Base-by-base conservation (phyloP, 164 flowering plant genomes). In the Vitis vinifera region DNA sequence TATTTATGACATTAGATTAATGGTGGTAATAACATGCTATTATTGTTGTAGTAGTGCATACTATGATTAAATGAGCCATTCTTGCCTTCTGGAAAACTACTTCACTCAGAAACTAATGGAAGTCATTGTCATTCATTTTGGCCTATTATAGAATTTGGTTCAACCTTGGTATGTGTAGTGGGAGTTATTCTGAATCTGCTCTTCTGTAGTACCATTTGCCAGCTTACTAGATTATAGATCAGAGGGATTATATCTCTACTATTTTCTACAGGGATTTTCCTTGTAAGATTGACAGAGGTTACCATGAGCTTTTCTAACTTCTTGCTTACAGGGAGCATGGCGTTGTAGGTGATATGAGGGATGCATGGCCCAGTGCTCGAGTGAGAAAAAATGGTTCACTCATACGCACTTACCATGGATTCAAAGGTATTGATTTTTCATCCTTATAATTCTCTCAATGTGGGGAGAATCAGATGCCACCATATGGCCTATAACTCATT, bases 331-430 rank as follows among this genome's bases (percentile, higher is more conserved):
- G 99, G 73, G 99, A 92, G 81, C 97, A 92, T 73, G 99, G 99
- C 50, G 97, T 85, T 31, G 85, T 94, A 7, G 99, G 99, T 61
- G 99, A 92, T 74, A 89, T 94, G 99, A 88, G 97, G 74, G 99
- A 94, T 81, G 90, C 89, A 60, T 94, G 99, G 99, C 92, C 95
- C 30, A 91, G 71, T 82, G 92, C 97, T 55, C 92, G 99, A 51
- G 86, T 87, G 67, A 85, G 97, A 77, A 94, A 94, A 71, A 94
- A 94, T 67, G 87, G 85, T 10, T 88, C 97, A 3, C 87, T 91
- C 10, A 84, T 92, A 70, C 89, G 90, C 71, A 91, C 97, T 13
- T 94, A 83, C 66, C 99, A 94, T 73, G 99, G 97, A 74, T 94
- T 92, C 78, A 92, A 88, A 91, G 99, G 99, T 92, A 83, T 7